Base-by-base conservation (phyloP, 257 asterid species). In the Paraleonurus japonicus region DNA sequence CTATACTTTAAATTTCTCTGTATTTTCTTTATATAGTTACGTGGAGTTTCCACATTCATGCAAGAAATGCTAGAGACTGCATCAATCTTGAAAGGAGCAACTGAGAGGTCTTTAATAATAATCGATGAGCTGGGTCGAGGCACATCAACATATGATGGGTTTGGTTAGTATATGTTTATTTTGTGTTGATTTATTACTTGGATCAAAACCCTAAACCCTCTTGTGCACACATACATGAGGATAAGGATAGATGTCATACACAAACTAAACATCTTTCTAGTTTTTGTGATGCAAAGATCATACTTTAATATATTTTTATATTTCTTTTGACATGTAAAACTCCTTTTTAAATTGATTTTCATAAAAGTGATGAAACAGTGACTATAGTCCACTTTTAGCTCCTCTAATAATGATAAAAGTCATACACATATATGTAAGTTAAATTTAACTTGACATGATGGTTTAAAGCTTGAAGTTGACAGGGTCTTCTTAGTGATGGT, bases 21-120 rank as follows among this genome's bases (percentile, higher is more conserved):
- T 66, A 70, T 71, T 59, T 51, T 60, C 57, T 66, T 72, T 75
- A 9, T 73, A 72, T 75, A 94, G 98, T 82, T 85, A 65, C 97
- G 97, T 4, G 98, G 99, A 80, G 96, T 94, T 85, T 94, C 99
- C 57, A 94, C 99, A 6, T 94, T 94, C 86, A 94, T 94, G 99
- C 99, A 94, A 89, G 98, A 94, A 82, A 94, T 94, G 99, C 93
- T 94, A 11, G 99, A 94, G 87, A 94, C 99, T 58, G 99, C 99
- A 61, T 91, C 99, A 35, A 94, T 94, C 84, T 84, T 94, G 87
- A 94, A 88, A 81, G 98, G 99, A 81, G 98, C 98, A 76, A 89
- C 96, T 26, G 82, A 81, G 65, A 94, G 83, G 80, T 94, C 99
- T 9, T 74, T 94, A 78, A 85, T 94, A 69, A 89, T 94, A 73